Base-by-base conservation (phyloP, 176 grass and related monocot species). In the Themeda triandra region DNA sequence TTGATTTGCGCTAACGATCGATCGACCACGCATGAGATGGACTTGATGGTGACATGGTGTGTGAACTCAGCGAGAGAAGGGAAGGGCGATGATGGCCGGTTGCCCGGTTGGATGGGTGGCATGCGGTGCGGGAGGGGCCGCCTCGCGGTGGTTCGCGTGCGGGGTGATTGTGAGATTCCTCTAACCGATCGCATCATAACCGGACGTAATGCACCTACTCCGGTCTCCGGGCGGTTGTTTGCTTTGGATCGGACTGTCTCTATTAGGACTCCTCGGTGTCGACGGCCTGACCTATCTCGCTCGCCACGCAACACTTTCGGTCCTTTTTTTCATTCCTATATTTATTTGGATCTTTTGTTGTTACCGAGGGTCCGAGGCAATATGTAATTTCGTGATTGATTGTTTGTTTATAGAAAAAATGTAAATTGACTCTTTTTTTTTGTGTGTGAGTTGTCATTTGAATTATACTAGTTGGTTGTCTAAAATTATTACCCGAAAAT, bases 131-230 rank as follows among this genome's bases (percentile, higher is more conserved):
- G 53, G 51, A 60, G 18, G 81, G 63, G 40, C 69, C 63, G 28
- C 54, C 65, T 60, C 3, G 81, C 21, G 65, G 80, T 78, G 67
- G 80, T 84, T 87, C 48, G 83, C 79, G 21, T 71, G 69, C 74
- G 75, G 65, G 18, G 14, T 48, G 46, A 69, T 28, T 56, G 6
- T 3, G 66, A 84, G 71, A 89, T 78, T 77, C 84, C 81, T 72
- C 79, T 37, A 71, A 64, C 82, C n/a, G n/a, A n/a, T n/a, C 79
- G 74, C 36, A 66, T 78, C 44, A 39, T 75, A 87, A 84, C 46
- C 23, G 7, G 45, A 39, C 35, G 23, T 31, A 64, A 10, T 63
- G 4, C 15, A 29, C 60, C 60, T 63, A 21, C 69, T 69, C 29
- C 24, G 0, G 2, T 1, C 36, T 37, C 32, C 4, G 1, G n/a